phyloP scores from a whole-genome alignment of 371 early-diverging fungal genomes.

The Rhizomucor miehei region DNA sequence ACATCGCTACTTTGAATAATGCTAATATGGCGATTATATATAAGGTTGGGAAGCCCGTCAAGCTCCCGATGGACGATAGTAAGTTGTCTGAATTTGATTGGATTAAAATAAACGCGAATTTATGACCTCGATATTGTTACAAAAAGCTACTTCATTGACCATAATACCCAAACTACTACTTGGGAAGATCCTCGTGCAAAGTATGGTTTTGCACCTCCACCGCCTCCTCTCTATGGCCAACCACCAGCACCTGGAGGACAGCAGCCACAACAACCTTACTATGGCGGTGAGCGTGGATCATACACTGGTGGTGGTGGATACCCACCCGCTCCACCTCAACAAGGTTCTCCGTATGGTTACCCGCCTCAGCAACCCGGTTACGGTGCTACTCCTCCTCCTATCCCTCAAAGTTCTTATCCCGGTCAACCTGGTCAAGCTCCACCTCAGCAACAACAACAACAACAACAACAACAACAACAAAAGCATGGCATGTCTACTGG shows the following conservation, averaged over 20 bases:
- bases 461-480: constrained; percentile 10
- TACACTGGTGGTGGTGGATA: constrained; percentile 1
- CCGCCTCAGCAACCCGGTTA: constrained; percentile 12
- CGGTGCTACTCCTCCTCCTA: constrained; percentile 9
- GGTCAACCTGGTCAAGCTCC: constrained; percentile 2
- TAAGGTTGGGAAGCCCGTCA: constrained; percentile 50
- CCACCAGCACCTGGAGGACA: constrained; percentile 12
- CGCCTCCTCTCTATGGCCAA: constrained; percentile 10
- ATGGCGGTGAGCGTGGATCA: neutral
- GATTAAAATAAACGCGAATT: neutral
- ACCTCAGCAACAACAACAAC: constrained; percentile 11
- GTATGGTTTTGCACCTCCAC: constrained; percentile 13
- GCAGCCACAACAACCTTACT: constrained; percentile 13
- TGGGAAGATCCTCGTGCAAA: constrained; percentile 59
- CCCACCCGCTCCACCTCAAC: constrained; percentile 9
- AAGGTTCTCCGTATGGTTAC: constrained; percentile 8
- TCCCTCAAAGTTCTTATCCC: constrained; percentile 8
- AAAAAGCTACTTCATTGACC: constrained; percentile 56
- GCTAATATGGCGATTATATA: too few relatives aligned
- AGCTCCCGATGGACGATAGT: constrained; percentile 41
- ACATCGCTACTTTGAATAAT: too few relatives aligned
- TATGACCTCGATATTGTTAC: neutral
- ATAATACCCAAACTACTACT: constrained; percentile 50
- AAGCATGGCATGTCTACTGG: constrained; percentile 34
- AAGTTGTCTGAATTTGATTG: constrained; percentile 9